phyloP scores from a whole-genome alignment of 805 yeast species.

The Ogataea siamensis region DNA sequence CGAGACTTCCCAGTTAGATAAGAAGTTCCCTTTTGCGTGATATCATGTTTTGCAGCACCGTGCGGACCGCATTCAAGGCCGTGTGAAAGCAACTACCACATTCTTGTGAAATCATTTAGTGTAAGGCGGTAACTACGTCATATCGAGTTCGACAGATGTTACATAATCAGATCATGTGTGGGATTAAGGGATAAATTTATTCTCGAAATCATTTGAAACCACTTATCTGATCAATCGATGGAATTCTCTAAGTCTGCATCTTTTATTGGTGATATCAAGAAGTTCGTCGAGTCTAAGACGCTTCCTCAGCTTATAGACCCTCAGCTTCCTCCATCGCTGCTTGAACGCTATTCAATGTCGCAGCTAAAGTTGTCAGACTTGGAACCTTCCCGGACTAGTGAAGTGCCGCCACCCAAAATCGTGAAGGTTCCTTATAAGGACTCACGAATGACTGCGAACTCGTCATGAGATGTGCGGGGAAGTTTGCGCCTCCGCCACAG shows the following conservation, averaged over 20 bases:
- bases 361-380: conserved; percentile 22
- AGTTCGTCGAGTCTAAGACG: conserved; percentile 10
- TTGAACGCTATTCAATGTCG: conserved; percentile 15
- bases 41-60: neutral
- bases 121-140: too few species aligned
- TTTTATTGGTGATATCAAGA: conserved; percentile 3
- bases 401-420: conserved; percentile 3
- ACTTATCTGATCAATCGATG: neutral
- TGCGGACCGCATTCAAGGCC: too few species aligned
- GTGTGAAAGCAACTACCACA: too few species aligned
- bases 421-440: conserved; percentile 25
- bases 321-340: conserved; percentile 16
- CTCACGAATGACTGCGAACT: conserved; percentile 20
- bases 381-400: neutral
- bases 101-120: too few species aligned
- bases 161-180: conserved; percentile 5
- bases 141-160: too few species aligned
- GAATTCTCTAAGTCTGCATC: neutral
- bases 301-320: conserved; percentile 24
- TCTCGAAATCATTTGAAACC: neutral
- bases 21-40: too few species aligned
- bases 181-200: conserved; percentile 7
- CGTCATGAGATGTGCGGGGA: too few species aligned
- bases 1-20: conserved; percentile 2
- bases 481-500: too few species aligned